phyloP scores from a whole-genome alignment of 805 yeast genomes.

The Cyberlindnera subsufficiens region DNA sequence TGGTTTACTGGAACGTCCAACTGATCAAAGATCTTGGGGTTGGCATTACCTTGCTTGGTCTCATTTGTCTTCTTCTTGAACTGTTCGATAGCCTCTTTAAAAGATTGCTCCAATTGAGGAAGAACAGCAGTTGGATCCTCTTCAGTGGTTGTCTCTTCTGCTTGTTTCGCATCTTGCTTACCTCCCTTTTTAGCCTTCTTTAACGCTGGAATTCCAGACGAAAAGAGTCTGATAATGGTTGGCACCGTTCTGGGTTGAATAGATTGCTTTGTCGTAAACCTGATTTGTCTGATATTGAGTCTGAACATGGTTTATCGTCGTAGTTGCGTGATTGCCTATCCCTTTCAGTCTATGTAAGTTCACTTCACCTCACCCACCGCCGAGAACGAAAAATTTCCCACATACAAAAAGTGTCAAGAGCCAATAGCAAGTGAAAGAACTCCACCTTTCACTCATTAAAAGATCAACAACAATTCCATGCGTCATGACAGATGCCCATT shows the following conservation, averaged over 20 bases:
- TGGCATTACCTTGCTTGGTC: slow-evolving; percentile 63
- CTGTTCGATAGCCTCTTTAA: slow-evolving; percentile 41
- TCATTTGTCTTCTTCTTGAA: slow-evolving; percentile 56
- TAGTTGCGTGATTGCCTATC: too few species aligned
- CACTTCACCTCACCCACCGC: too few species aligned
- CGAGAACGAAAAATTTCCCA: too few species aligned
- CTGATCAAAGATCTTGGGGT: slow-evolving; percentile 59
- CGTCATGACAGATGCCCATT: slow-evolving; percentile 17
- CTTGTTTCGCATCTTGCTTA: slow-evolving; percentile 1
- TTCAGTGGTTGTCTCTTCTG: slow-evolving; percentile 5
- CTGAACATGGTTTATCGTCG: too few species aligned
- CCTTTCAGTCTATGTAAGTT: too few species aligned
- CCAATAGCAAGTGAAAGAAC: too few species aligned
- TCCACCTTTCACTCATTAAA: too few species aligned
- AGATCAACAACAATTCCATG: too few species aligned
- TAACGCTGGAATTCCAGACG: background rate
- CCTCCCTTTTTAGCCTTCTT: slow-evolving; percentile 18
- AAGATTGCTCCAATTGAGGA: slow-evolving; percentile 21
- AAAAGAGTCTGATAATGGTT: background rate
- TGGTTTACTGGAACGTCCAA: slow-evolving; percentile 46
- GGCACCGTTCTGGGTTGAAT: too few species aligned
- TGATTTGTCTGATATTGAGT: too few species aligned
- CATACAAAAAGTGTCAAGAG: too few species aligned
- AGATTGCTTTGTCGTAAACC: too few species aligned
- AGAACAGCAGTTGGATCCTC: slow-evolving; percentile 18